Evolutionary conservation across 2,329 filamentous ascomycete genomes (phyloP).

Genomic region (Phialophora chinensis): DNA sequence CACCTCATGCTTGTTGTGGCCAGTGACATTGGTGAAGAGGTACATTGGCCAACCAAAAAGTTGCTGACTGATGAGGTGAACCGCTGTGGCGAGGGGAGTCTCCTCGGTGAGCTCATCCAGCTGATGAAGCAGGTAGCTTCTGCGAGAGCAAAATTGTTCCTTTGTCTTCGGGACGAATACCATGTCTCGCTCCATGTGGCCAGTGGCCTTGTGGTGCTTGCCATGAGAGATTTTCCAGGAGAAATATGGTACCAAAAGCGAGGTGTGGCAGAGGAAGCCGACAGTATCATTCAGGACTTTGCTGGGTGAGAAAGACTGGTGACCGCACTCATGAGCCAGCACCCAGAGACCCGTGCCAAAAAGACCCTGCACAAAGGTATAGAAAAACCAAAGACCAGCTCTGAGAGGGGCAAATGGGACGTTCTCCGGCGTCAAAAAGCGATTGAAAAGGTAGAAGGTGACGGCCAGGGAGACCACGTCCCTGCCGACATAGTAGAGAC

Average conservation of each 20-base stretch:
- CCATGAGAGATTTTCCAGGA: conserved; percentile 99
- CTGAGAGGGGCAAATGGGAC: conserved; percentile 73
- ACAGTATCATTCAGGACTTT: conserved; percentile 89
- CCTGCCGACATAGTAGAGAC: conserved; percentile 82
- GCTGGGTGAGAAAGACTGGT: conserved; percentile 94
- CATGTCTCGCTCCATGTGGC: conserved; percentile 97
- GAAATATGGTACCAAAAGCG: conserved; percentile 93
- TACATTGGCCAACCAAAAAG: conserved; percentile 93
- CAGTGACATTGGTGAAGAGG: conserved; percentile 87
- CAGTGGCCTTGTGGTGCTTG: conserved; percentile 99
- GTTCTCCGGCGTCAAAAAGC: conserved; percentile 82
- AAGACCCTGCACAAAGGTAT: conserved; percentile 85
- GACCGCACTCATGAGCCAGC: conserved; percentile 95
- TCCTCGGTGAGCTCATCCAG: conserved; percentile 90
- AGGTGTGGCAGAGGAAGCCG: conserved; percentile 88
- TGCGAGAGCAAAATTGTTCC: conserved; percentile 75
- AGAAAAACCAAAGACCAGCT: conserved; percentile 67
- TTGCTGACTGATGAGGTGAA: conserved; percentile 81
- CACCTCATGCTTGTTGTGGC: conserved; percentile 90
- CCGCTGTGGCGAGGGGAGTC: conserved; percentile 81
- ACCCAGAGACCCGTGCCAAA: conserved; percentile 96
- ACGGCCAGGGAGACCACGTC: conserved; percentile 74
- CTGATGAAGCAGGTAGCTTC: conserved; percentile 79
- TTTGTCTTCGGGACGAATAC: conserved; percentile 96
- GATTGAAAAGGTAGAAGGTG: conserved; percentile 89